A percentile compares a stretch with the other conserved stretches of the same genome.
Evolutionary conservation across 2,329 filamentous ascomycete species (phyloP).

Genomic region (Pseudodiploospora longispora): DNA sequence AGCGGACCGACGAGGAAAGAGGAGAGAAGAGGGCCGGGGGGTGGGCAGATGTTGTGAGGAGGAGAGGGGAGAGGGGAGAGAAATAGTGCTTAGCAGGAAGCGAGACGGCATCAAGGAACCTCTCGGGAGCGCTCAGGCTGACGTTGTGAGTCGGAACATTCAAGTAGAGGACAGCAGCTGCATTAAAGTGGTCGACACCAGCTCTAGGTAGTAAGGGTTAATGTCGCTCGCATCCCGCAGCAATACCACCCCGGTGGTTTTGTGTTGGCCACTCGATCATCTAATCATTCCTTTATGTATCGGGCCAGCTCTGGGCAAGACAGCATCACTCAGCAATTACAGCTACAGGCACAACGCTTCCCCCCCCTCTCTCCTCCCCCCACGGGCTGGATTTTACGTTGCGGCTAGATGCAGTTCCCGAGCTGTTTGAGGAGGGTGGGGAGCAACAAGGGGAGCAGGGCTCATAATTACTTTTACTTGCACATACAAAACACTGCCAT

Average conservation of each 20-base stretch:
- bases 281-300: constrained; percentile 8
- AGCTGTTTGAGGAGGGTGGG: constrained; percentile 4
- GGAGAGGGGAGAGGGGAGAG: constrained; percentile 3
- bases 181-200: constrained; percentile 16
- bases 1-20: constrained; percentile 8
- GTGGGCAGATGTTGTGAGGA: neutral
- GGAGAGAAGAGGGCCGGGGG: constrained; percentile 13
- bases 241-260: neutral
- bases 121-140: neutral
- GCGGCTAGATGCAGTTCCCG: constrained; percentile 3
- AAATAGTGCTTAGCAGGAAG: constrained; percentile 1
- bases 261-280: neutral
- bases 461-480: constrained; percentile 6
- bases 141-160: neutral
- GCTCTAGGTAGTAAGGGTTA: too few relatives aligned
- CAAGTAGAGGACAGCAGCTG: constrained; percentile 17
- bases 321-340: neutral
- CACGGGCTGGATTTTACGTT: neutral
- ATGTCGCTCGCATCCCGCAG: too few relatives aligned
- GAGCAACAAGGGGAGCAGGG: neutral
- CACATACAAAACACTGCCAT: constrained; percentile 1
- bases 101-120: neutral
- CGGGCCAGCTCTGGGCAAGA: neutral
- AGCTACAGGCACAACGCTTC: too few relatives aligned
- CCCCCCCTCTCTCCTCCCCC: neutral